Base-by-base conservation (phyloP, 2,329 filamentous ascomycete genomes). In the Lizonia empirigonia region DNA sequence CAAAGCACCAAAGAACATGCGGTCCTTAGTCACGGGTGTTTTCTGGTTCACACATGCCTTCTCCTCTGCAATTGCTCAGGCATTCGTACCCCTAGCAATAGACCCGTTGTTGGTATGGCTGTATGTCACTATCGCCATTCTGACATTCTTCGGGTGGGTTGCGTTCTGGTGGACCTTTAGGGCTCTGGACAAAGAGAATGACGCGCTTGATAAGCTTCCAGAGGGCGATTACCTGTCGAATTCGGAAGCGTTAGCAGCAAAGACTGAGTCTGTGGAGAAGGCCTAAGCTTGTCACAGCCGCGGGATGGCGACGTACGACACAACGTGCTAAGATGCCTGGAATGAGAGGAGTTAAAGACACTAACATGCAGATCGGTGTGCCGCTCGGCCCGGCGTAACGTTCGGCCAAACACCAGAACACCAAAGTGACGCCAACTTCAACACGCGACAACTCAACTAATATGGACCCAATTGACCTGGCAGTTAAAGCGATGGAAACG, bases 1-100 rank as follows among this genome's bases (percentile, higher is more conserved):
- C 59, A 88, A 89, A 69, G 86, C 86, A 0, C 86, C 87, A 0
- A 80, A 80, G 16, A 82, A 78, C 62, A 87, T 89, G 85, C 64
- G 69, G 2, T 71, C 68, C 2, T 45, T 72, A 20, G 62, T 71
- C 6, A 65, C 59, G 16, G 60, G 57, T 7, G 66, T 72, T 16
- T 64, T 63, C 30, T 68, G 66, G 46, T 70, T 72, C 52, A 69
- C 64, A 27, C 58, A 64, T n/a, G 66, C 65, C 2, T 69, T 72
- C 22, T 64, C 60, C 1, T 62, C 60, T 4, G 62, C 60, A 2
- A 54, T 66, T 33, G 57, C 57, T 0, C 60, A 62, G 18, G 62
- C 60, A 1, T 59, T 66, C 9, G 60, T 63, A 2, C 62, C 62
- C 1, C 44, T 66, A 33, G 56, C 55, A 4, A 50, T 41, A 9